Evolutionary conservation across 805 yeast genomes (phyloP), one percentile per base, ranked within the genome.

Genomic region (Kluyveromyces aestuarii): DNA sequence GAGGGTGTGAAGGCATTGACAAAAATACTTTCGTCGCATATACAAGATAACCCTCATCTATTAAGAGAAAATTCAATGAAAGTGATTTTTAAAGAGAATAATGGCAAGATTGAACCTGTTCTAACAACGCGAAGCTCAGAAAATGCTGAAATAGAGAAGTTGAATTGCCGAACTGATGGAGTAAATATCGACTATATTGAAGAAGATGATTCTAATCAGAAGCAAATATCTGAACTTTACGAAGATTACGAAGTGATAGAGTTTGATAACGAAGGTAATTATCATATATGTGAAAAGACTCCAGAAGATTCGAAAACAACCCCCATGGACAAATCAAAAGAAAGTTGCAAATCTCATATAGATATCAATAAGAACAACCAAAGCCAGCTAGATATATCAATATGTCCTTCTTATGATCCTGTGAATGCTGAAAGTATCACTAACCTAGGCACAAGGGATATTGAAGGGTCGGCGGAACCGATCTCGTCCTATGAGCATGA

Each of bases 1-100:
- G 65, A 64, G 48, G 67, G 68, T 44, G 64, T 64, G 14, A 62
- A 63, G 41, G 67, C 67, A 2, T 40, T 64, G 17, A 59, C 64
- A 1, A 62, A 60, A 46, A 58, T 62, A 17, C 48, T 64, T 37
- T 54, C 66, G 6, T 55, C 55, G 18, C 66, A 60, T 44, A 40
- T 61, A 21, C 64, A 60, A 48, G 66, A 62, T 39, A 43, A 48
- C 46, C 61, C 46, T 37, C 56, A 46, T 45, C 47, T 35, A 48
- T 52, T 52, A 50, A 54, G 43, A 44, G 50, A 55, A 19, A 53
- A 52, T 40, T 52, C 60, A 2, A 56, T 58, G 60, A 60, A 61
- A 38, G 50, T 58, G 21, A 58, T 58, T 3, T 52, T 58, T 8
- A 54, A 57, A 41, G 55, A 55, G 42, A 49, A 47, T 33, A 37